These are phyloP conservation scores for Nicotiana tabacum DNA, from an alignment of 257 asterid genomes.

Conservation along the genomic window DNA sequence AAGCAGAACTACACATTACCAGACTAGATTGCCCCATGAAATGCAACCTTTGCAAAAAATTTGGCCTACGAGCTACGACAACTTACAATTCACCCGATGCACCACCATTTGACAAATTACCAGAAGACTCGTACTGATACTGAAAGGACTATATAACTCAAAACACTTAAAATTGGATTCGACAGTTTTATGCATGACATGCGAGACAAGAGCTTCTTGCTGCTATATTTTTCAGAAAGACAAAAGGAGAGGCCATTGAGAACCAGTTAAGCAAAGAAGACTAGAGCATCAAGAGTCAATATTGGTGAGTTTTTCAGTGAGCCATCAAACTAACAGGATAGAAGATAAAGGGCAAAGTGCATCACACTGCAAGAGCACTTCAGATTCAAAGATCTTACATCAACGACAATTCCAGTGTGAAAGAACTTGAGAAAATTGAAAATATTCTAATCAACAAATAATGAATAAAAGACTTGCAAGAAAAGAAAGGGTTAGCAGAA, in stretches of 20 bases:
- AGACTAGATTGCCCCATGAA: neutral
- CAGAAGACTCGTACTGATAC: neutral
- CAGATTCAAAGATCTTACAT: neutral
- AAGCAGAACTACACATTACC: neutral
- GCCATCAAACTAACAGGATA: neutral
- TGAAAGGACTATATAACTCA: neutral
- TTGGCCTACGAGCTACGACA: neutral
- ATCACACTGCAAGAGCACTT: neutral
- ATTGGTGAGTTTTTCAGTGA: neutral
- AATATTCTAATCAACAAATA: neutral
- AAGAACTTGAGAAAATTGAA: neutral
- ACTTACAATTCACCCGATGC: neutral
- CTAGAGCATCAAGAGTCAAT: neutral
- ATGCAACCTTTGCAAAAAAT: neutral
- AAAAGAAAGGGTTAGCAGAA: conserved; percentile 17
- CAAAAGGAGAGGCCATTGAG: neutral
- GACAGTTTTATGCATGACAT: neutral
- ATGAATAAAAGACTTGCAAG: neutral
- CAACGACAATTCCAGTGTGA: neutral
- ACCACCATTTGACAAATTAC: neutral
- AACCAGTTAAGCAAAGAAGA: neutral
- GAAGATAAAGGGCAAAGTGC: neutral
- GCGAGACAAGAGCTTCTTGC: neutral
- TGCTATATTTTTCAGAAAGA: neutral
- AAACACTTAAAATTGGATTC: neutral